Base-by-base conservation (phyloP, 2,329 filamentous ascomycete genomes). In the Ophiocordyceps polyrhachis-furcata region DNA sequence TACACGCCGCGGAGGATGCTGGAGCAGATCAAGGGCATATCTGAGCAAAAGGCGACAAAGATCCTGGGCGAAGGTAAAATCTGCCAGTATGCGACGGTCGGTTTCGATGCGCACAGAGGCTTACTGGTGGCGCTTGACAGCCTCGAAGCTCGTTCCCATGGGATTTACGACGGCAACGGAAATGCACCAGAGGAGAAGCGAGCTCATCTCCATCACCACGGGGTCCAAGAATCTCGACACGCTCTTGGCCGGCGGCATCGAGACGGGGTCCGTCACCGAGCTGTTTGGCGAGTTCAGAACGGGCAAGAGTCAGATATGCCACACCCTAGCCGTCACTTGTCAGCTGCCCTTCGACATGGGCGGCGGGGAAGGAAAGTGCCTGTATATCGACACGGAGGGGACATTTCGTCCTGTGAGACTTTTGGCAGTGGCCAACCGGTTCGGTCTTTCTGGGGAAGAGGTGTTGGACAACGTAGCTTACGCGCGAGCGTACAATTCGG, bases 301-400 rank as follows among this genome's bases (percentile, higher is more conserved):
- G 0, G 93, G 91, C 62, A 98, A 98, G 67, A 94, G 87, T 68
- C 91, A 98, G 63, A 89, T 98, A 47, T 98, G 91, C 56, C 93
- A 98, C 61, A 98, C 91, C 0, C 71, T 98, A n/a, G 91, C 93
- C 0, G 91, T 98, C 28, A 98, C 91, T 42, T 98, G 93, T 59
- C 91, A 98, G 62, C 63, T 98, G 40, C 91, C 91, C 1, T 96
- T 98, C 59, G 91, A 98, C 58, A 96, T 96, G 89, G 93, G 91
- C 44, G 91, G 91, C 46, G 91, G 93, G 28, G 91, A 98, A 64
- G 91, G 91, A 42, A 98, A 98, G 60, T 98, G 93, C 57, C 71
- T 98, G 43, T 98, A 98, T 57, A 98, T 98, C 52, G 91, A 98
- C 56, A 98, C 91, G 0, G 91, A 98, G 62, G 93, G 91, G 48